Evolutionary conservation across 163 green algal species (phyloP).

Genomic region (Scenedesmus sp.): DNA sequence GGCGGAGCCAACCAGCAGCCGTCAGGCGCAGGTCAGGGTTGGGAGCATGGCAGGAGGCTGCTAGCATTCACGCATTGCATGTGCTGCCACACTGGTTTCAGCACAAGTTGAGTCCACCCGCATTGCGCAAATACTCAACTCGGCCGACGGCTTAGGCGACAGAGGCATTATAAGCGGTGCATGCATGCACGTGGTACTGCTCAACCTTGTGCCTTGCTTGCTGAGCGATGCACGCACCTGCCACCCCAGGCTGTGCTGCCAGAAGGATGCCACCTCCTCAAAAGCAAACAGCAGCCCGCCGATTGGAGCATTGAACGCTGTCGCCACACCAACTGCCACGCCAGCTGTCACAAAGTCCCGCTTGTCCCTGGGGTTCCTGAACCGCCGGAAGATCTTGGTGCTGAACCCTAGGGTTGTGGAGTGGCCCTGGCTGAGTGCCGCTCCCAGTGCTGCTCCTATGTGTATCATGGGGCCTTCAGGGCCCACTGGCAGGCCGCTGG

Average conservation of each 20-base stretch:
- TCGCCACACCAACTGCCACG: constrained; percentile 85
- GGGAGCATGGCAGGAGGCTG: no score
- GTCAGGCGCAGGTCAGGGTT: no score
- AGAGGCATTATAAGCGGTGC: no score
- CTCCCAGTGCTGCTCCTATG: constrained; percentile 84
- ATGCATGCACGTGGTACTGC: not conserved
- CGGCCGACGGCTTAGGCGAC: no score
- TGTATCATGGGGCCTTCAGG: constrained; percentile 96
- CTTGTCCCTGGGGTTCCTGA: constrained; percentile 94
- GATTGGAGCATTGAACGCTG: constrained; percentile 82
- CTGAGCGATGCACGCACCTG: constrained; percentile 46
- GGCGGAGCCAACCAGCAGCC: not conserved
- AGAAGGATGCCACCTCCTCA: constrained; percentile 94
- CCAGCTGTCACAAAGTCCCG: constrained; percentile 95
- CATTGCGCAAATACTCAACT: no score
- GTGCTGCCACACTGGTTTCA: no score
- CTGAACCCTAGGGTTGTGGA: constrained; percentile 88
- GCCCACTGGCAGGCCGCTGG: constrained; percentile 87
- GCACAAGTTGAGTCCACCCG: no score
- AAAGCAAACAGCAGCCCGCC: constrained; percentile 94
- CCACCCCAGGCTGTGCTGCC: constrained; percentile 80
- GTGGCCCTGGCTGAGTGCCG: constrained; percentile 86
- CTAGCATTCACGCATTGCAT: no score
- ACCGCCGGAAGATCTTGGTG: constrained; percentile 83
- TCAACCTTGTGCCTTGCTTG: no score